Conservation (phyloP, 2,329 filamentous ascomycete genomes). For the Fusarium duplospermum region DNA sequence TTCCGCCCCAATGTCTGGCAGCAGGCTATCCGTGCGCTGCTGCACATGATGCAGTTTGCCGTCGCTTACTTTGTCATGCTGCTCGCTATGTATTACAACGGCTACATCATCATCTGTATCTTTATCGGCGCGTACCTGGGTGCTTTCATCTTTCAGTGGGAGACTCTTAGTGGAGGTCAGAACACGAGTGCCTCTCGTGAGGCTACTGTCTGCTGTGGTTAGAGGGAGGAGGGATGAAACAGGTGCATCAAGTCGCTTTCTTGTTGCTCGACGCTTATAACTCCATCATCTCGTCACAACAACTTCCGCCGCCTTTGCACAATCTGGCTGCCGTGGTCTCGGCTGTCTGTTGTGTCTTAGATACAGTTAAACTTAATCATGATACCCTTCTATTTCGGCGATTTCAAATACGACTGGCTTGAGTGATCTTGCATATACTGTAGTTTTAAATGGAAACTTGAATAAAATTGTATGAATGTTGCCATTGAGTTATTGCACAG, state of each 20-base stretch:
- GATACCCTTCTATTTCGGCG: neutral
- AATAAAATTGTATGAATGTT: neutral
- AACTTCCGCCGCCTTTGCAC: neutral
- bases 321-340: neutral
- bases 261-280: neutral
- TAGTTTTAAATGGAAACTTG: neutral
- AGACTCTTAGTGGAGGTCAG: slow-evolving; percentile 53
- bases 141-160: slow-evolving; percentile 80
- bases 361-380: neutral
- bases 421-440: neutral
- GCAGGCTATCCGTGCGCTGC: slow-evolving; percentile 72
- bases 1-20: slow-evolving; percentile 72
- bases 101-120: slow-evolving; percentile 85
- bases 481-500: neutral
- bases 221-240: neutral
- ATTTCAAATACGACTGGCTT: neutral
- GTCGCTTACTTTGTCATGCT: slow-evolving; percentile 86
- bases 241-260: neutral
- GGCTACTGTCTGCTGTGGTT: slow-evolving; percentile 57
- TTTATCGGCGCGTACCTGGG: slow-evolving; percentile 81
- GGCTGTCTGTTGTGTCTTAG: neutral
- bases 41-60: slow-evolving; percentile 79
- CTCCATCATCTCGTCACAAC: neutral
- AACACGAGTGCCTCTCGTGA: slow-evolving; percentile 52
- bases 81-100: slow-evolving; percentile 66